phyloP scores from a whole-genome alignment of 2,329 filamentous ascomycete species.

The Botryotinia convoluta region DNA sequence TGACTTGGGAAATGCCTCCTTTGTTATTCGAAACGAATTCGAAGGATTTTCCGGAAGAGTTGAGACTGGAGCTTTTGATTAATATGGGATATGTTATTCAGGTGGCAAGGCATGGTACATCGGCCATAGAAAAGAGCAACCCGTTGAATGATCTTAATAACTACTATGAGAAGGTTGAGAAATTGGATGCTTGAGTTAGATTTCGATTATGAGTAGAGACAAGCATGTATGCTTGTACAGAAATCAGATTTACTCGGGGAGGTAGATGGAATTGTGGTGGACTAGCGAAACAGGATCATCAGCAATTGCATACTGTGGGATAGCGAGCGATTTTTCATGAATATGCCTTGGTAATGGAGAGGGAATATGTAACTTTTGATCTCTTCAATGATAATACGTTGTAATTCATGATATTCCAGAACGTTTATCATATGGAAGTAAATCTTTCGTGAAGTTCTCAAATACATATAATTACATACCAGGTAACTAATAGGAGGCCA shows the following conservation, averaged over 20 bases:
- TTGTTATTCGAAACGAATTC: neutral
- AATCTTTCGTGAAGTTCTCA: no score
- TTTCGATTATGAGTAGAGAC: no score
- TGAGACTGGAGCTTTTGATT: neutral
- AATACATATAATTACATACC: neutral
- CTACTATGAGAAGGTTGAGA: neutral
- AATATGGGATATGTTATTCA: neutral
- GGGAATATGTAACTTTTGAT: neutral
- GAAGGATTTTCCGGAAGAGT: neutral
- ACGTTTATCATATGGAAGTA: fast-evolving
- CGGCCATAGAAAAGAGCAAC: neutral
- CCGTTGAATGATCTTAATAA: neutral
- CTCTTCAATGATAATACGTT: neutral
- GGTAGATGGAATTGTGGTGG: no score
- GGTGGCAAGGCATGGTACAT: neutral
- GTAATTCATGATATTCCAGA: neutral
- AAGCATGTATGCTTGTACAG: no score
- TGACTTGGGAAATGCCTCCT: neutral
- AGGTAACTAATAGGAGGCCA: neutral
- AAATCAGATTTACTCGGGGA: no score
- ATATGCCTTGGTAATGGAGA: neutral
- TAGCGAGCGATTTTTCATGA: no score
- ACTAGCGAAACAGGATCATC: neutral
- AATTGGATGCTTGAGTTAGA: neutral
- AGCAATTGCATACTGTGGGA: no score